Evolutionary conservation across 768 basidiomycete genomes (phyloP), one percentile per base, ranked within the genome.

Genomic region (Russula earlei): DNA sequence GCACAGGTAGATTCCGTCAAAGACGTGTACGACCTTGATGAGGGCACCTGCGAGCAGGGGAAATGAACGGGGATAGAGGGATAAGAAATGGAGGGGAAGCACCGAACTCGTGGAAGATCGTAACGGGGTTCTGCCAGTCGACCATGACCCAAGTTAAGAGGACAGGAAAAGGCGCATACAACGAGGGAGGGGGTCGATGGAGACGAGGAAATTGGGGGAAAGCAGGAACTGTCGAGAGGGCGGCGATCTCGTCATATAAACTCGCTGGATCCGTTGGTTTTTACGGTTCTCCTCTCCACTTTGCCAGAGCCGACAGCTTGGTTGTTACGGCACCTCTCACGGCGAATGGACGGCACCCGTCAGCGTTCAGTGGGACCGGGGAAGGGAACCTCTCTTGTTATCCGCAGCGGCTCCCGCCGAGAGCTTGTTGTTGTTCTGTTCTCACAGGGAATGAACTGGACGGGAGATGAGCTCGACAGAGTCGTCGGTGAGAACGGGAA

Each of bases 1-100:
- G 49, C 49, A 60, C 60, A 62, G 24, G 33, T 62, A 62, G 10
- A 62, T 43, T 0, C 60, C 60, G 22, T 60, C 47, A 7, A 60
- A 14, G 24, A 62, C 60, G 37, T 62, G 60, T 7, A 60, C 6
- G 27, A 62, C 25, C 49, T 62, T 62, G 43, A 60, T 27, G 25
- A 52, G 24, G 17, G 60, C 44, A 9, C 34, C 60, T 62, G 36
- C 15, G n/a, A 20, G 24, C 5, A 9, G 36, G 33, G 19, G 3
- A 3, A 9, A 24, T 9, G 5, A 14, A 3, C 10, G 24, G 15
- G 27, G 20, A 20, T 17, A 43, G 5, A 12, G 8, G 15, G 12
- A 43, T 3, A n/a, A 0, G 25, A 20, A 33, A 27, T 12, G 10
- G 20, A 47, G 7, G 11, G 9, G 17, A 20, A 51, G 44, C 2